Percentiles rank a stretch among this genome's conserved stretches.
Evolutionary conservation across 2,329 filamentous ascomycete genomes (phyloP).

Genomic region (Epichloe uncinata): DNA sequence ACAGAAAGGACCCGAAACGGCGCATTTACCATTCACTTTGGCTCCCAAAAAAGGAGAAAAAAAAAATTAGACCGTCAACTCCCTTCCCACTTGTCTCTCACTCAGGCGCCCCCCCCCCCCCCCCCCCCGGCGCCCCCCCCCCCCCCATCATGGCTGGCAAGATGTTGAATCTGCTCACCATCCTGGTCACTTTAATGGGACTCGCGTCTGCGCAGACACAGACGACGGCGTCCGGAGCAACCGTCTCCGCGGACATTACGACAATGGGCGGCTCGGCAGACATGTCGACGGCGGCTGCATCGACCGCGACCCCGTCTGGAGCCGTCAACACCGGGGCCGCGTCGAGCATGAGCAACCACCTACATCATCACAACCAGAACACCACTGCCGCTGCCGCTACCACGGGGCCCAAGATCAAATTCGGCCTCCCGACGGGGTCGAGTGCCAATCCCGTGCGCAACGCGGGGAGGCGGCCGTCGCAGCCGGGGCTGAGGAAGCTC

Average conservation of each 20-base stretch:
- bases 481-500: slow-evolving; percentile 6
- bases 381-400: not conserved
- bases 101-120: not conserved
- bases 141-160: slow-evolving; percentile 1
- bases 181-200: not conserved
- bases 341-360: not conserved
- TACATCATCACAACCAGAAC: not conserved
- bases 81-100: not conserved
- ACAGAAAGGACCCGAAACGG: too few species aligned
- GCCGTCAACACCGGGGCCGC: not conserved
- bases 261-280: not conserved
- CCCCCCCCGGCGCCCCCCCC: too few species aligned
- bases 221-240: not conserved
- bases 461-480: slow-evolving; percentile 4
- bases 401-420: not conserved
- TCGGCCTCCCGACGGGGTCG: not conserved
- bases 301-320: not conserved
- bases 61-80: not conserved
- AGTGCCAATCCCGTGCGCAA: not conserved
- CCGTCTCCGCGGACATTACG: not conserved
- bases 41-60: too few species aligned
- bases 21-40: too few species aligned
- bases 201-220: slow-evolving; percentile 2
- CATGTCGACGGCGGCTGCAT: not conserved
- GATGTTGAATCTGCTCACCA: not conserved